Evolutionary conservation across 73 alveolate species (phyloP).

Genomic region (Tetrahymena borealis): DNA sequence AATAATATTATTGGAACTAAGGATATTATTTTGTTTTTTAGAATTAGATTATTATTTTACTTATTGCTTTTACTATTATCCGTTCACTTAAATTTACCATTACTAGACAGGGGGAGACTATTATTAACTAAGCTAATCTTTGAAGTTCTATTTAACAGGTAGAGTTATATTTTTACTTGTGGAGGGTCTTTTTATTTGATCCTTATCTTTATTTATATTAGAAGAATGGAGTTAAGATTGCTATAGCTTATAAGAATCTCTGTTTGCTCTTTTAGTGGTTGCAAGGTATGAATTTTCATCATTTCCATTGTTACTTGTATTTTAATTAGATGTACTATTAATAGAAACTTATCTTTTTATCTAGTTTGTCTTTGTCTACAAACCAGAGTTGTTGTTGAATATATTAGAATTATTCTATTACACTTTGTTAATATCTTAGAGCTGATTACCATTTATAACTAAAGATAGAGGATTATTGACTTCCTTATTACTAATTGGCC

Average conservation of each 20-base stretch:
- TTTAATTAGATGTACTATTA: background rate
- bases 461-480: background rate
- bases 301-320: background rate
- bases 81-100: background rate
- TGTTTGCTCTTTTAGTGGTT: background rate
- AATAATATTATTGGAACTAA: background rate
- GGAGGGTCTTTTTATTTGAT: background rate
- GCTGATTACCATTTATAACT: background rate
- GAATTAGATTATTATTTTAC: background rate
- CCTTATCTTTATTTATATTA: background rate
- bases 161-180: background rate
- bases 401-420: background rate
- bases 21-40: background rate
- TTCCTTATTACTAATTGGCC: background rate
- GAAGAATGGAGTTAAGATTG: background rate
- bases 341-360: background rate
- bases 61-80: background rate
- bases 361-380: background rate
- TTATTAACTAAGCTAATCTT: too few species aligned
- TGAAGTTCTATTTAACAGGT: background rate
- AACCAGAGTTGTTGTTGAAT: background rate
- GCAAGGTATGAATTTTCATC: background rate
- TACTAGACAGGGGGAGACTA: background rate
- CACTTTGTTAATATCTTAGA: background rate
- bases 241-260: background rate